These are phyloP conservation scores for Brasenia schreberi DNA, from an alignment of 164 flowering plant genomes.

Conservation along the genomic window DNA sequence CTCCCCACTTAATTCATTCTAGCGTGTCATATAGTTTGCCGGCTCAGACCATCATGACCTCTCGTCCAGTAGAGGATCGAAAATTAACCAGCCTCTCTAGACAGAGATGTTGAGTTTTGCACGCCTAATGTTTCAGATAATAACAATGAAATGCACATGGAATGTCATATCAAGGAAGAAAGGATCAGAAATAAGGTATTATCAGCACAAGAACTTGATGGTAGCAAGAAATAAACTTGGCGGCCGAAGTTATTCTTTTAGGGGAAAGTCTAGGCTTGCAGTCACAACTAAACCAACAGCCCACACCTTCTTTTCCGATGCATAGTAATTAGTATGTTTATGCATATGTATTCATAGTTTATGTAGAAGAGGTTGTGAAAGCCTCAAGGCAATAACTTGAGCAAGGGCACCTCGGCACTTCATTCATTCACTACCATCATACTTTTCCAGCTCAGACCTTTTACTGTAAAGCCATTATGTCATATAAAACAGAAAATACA, in stretches of 20 bases:
- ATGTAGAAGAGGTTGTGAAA: conserved; percentile 49
- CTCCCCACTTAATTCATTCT: conserved; percentile 15
- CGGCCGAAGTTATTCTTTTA: conserved; percentile 8
- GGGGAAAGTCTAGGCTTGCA: conserved; percentile 42
- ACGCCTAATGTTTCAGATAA: too few relatives aligned
- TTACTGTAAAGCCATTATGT: conserved; percentile 36
- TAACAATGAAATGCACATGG: too few relatives aligned
- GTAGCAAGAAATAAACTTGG: conserved; percentile 13
- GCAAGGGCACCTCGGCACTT: conserved; percentile 20
- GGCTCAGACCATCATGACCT: too few relatives aligned
- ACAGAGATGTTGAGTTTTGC: too few relatives aligned
- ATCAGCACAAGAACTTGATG: conserved; percentile 19
- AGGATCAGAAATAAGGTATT: conserved; percentile 35
- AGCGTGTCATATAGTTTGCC: conserved; percentile 18
- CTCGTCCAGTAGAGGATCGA: too few relatives aligned
- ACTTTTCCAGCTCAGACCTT: conserved; percentile 43
- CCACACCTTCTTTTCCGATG: conserved; percentile 42
- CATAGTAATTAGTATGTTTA: conserved; percentile 11
- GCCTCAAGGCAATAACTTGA: conserved; percentile 30
- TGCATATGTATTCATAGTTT: conserved; percentile 5
- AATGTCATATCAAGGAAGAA: conserved; percentile 3
- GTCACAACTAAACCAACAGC: conserved; percentile 37
- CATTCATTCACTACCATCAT: conserved; percentile 18
- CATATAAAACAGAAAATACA: conserved; percentile 2
- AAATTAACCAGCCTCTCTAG: too few relatives aligned